Evolutionary conservation across 139 green algal species (phyloP), one percentile per base, ranked within the genome.

Genomic region (Gonium pectorale): DNA sequence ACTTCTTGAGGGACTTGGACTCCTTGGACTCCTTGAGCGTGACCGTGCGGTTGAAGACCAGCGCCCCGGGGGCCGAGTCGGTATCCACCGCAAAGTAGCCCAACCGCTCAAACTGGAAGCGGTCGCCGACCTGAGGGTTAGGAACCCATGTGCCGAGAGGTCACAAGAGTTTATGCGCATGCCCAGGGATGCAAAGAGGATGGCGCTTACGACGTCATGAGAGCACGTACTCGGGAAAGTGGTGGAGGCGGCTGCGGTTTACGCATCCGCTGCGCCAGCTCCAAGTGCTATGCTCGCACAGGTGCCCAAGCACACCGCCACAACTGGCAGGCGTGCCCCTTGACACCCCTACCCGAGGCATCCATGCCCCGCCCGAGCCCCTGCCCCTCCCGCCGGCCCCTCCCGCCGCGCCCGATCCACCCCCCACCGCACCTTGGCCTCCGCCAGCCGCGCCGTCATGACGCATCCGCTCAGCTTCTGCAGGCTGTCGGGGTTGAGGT

Each of bases 51-150:
- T 99, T 99, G 85, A 99, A 86, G 37, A 99, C 96, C 43, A 98
- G 80, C 24, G 80, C 41, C 4, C 86, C 92, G 0, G 77, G 72
- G 13, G 37, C 92, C 38, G 80, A 92, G 83, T 98, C 94, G 0
- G 90, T 67, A 83, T 99, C 97, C 29, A 98, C 91, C 44, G 89
- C 95, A 73, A 98, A 99, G 90, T 97, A 98, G 41, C 96, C 97
- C 62, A 99, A 78, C 26, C 97, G 91, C 91, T 99, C 97, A 79
- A 99, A 94, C 91, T 99, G 97, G 89, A 98, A 99, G 67, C 92
- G 93, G 90, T 94, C 81, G n/a, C 81, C 85, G 4, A 38, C 77
- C 77, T 83, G 60, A 17, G 54, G 62, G 31, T n/a, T n/a, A n/a
- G n/a, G n/a, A n/a, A n/a, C n/a, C n/a, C n/a, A n/a, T n/a, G n/a